Evolutionary conservation across 2,329 filamentous ascomycete species (phyloP).

Genomic region (Mycosphaerella arachidis): DNA sequence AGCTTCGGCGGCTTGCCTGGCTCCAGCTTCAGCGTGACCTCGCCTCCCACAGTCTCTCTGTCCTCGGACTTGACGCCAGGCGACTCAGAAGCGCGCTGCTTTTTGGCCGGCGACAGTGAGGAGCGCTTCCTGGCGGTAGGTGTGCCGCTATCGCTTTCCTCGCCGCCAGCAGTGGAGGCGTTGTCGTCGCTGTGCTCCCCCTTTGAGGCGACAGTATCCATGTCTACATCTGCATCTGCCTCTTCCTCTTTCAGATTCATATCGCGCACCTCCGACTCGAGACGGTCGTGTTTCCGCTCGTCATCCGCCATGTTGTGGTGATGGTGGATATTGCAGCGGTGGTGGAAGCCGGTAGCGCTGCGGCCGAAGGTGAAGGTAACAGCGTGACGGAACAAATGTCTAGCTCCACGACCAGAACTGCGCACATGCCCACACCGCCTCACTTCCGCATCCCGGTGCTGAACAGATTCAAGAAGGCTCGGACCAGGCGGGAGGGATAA

Average conservation of each 20-base stretch:
- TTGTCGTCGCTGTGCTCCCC: slow-evolving; percentile 21
- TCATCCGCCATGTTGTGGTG: slow-evolving; percentile 37
- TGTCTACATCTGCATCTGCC: slow-evolving; percentile 22
- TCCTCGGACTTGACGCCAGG: slow-evolving; percentile 38
- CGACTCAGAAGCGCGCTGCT: slow-evolving; percentile 31
- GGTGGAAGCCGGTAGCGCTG: slow-evolving; percentile 21
- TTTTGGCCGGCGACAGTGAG: slow-evolving; percentile 28
- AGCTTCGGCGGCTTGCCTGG: slow-evolving; percentile 65
- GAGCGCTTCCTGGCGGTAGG: slow-evolving; percentile 18
- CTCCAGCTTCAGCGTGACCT: slow-evolving; percentile 60
- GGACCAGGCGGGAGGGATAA: not conserved
- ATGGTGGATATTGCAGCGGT: slow-evolving; percentile 20
- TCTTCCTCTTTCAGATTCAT: slow-evolving; percentile 45
- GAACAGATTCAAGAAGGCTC: not conserved
- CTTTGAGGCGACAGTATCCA: slow-evolving; percentile 26
- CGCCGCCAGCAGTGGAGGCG: slow-evolving; percentile 21
- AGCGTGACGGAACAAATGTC: slow-evolving; percentile 12
- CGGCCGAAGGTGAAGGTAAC: slow-evolving; percentile 8
- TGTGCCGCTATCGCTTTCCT: slow-evolving; percentile 16
- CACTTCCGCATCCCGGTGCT: not conserved
- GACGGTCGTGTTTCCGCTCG: slow-evolving; percentile 33
- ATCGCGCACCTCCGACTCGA: slow-evolving; percentile 43
- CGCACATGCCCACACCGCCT: slow-evolving; percentile 17
- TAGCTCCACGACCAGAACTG: not conserved
- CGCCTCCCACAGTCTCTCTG: slow-evolving; percentile 55